Conservation (phyloP, 306 rosid species). For the Rosa persica region DNA sequence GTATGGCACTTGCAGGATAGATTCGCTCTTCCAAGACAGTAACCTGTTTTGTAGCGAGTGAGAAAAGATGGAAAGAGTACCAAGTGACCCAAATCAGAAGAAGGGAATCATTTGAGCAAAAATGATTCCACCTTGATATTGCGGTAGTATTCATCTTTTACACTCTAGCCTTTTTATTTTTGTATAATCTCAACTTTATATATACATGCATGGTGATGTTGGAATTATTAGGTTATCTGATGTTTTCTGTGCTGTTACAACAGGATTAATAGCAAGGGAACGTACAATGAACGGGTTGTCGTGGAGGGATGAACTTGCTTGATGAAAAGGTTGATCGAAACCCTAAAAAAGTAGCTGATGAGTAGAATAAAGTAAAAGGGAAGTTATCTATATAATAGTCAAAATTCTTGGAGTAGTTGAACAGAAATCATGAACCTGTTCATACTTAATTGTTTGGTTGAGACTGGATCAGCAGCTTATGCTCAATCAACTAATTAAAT, state of each 20-base stretch:
- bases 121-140: conserved; percentile 24
- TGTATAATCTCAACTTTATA: neutral
- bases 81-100: conserved; percentile 13
- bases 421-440: conserved; percentile 29
- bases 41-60: neutral
- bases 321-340: conserved; percentile 6
- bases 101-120: conserved; percentile 18
- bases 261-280: neutral
- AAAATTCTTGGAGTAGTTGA: conserved; percentile 33
- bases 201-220: neutral
- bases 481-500: neutral
- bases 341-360: neutral
- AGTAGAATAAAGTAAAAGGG: conserved; percentile 25
- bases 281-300: conserved; percentile 9
- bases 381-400: conserved; percentile 23
- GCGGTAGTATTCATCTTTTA: conserved; percentile 22
- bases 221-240: neutral
- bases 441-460: neutral
- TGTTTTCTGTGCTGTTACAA: conserved; percentile 12
- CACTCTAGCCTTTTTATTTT: neutral
- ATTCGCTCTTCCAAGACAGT: neutral
- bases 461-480: neutral
- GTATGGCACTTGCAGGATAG: neutral
- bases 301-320: conserved; percentile 23
- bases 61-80: conserved; percentile 20